Evolutionary conservation across 1,284 basidiomycete genomes (phyloP).

Genomic region (Cryptococcus sp.): DNA sequence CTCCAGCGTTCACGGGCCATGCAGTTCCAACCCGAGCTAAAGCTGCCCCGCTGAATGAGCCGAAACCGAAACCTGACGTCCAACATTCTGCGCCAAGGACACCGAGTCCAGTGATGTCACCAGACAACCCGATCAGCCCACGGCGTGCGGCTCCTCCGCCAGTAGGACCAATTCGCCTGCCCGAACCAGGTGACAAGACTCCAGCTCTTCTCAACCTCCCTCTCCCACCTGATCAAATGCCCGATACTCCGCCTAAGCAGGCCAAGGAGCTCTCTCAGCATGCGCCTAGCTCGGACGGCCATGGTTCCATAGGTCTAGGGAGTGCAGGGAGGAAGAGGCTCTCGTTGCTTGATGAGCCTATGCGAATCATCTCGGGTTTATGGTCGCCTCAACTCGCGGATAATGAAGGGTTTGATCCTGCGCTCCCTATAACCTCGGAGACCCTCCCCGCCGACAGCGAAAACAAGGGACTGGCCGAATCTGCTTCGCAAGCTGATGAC

Average conservation of each 20-base stretch:
- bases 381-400: constrained; percentile 19
- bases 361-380: constrained; percentile 39
- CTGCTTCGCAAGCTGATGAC: background rate
- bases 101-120: constrained; percentile 1
- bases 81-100: constrained; percentile 2
- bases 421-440: constrained; percentile 28
- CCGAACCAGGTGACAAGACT: constrained; percentile 18
- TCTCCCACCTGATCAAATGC: constrained; percentile 43
- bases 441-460: constrained; percentile 13
- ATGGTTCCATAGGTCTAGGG: constrained; percentile 1
- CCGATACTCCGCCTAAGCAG: constrained; percentile 28
- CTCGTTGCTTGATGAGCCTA: constrained; percentile 34
- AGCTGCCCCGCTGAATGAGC: background rate
- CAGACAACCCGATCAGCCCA: background rate
- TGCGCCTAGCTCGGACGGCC: background rate
- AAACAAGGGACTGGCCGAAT: background rate
- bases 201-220: constrained; percentile 30
- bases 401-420: constrained; percentile 38
- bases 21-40: background rate
- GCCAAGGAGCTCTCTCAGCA: background rate
- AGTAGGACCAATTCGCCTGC: constrained; percentile 19
- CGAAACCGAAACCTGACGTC: constrained; percentile 7
- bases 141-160: constrained; percentile 18
- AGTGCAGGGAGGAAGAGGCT: constrained; percentile 10
- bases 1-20: background rate